Percentiles rank a stretch among this genome's conserved stretches.
Conservation (phyloP, 441 rosid species). For the Mallotus repandus region DNA sequence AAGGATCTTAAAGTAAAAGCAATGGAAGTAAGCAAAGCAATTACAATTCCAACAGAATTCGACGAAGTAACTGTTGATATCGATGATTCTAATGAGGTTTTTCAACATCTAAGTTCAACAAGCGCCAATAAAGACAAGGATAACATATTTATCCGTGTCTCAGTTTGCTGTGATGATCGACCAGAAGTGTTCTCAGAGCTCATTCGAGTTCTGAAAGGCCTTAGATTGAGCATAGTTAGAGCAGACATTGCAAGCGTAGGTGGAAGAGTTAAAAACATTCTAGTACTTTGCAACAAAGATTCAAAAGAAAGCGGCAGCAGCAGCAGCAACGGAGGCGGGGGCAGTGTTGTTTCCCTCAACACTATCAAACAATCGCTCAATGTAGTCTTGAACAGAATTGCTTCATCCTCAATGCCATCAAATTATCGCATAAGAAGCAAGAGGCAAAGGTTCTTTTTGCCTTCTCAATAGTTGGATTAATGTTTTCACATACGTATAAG, state of each 20-base stretch:
- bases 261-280: slow-evolving; percentile 63
- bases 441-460: slow-evolving; percentile 82
- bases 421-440: slow-evolving; percentile 73
- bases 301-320: slow-evolving; percentile 16
- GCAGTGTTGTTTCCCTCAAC: slow-evolving; percentile 28
- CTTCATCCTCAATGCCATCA: slow-evolving; percentile 48
- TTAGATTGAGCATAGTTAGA: slow-evolving; percentile 43
- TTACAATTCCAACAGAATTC: slow-evolving; percentile 59
- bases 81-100: slow-evolving; percentile 30
- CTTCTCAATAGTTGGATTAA: slow-evolving; percentile 38
- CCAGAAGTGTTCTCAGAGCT: slow-evolving; percentile 75
- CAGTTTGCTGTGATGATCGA: slow-evolving; percentile 81
- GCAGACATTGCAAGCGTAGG: slow-evolving; percentile 72
- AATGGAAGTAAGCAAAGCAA: slow-evolving; percentile 44
- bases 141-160: slow-evolving; percentile 45
- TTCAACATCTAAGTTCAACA: slow-evolving; percentile 8
- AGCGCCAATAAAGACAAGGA: slow-evolving; percentile 8
- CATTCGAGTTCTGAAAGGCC: slow-evolving; percentile 48
- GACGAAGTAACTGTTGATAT: slow-evolving; percentile 67
- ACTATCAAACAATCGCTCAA: slow-evolving; percentile 57
- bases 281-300: slow-evolving; percentile 43
- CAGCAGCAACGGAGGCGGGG: background rate
- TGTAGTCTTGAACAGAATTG: slow-evolving; percentile 51
- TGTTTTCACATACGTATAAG: background rate
- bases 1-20: slow-evolving; percentile 73